phyloP scores from a whole-genome alignment of 2,329 filamentous ascomycete genomes.

The Clonostachys sp. region DNA sequence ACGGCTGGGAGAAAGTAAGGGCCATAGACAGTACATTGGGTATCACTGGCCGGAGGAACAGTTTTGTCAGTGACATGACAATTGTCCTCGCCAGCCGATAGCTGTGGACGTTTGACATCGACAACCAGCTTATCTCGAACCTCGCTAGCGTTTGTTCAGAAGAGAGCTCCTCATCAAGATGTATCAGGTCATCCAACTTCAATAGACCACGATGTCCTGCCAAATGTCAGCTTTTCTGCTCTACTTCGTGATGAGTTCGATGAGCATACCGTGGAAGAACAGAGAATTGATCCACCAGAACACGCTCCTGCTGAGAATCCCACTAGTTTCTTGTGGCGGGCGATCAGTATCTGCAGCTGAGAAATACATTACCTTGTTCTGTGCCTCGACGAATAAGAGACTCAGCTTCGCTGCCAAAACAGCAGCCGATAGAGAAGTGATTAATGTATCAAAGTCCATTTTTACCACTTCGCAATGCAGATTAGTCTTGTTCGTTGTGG shows the following conservation, averaged over 20 bases:
- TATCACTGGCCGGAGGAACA: constrained; percentile 23
- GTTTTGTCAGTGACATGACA: constrained; percentile 15
- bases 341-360: no score
- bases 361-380: no score
- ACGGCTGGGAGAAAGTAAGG: constrained; percentile 36
- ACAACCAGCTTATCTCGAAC: constrained; percentile 14
- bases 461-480: no score
- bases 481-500: no score
- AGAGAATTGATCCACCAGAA: constrained; percentile 1
- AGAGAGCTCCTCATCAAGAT: constrained; percentile 18
- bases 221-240: no score
- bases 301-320: background rate
- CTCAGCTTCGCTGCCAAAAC: no score
- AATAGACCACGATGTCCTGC: no score
- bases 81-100: no score
- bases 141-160: constrained; percentile 9
- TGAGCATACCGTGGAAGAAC: constrained; percentile 10
- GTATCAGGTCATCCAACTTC: constrained; percentile 12
- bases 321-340: background rate
- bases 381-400: no score
- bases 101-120: background rate
- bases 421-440: no score
- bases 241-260: constrained; percentile 6
- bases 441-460: no score
- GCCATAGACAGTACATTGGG: constrained; percentile 29